Base-by-base conservation (phyloP, 2,329 filamentous ascomycete species). In the Xylaria multiplex region DNA sequence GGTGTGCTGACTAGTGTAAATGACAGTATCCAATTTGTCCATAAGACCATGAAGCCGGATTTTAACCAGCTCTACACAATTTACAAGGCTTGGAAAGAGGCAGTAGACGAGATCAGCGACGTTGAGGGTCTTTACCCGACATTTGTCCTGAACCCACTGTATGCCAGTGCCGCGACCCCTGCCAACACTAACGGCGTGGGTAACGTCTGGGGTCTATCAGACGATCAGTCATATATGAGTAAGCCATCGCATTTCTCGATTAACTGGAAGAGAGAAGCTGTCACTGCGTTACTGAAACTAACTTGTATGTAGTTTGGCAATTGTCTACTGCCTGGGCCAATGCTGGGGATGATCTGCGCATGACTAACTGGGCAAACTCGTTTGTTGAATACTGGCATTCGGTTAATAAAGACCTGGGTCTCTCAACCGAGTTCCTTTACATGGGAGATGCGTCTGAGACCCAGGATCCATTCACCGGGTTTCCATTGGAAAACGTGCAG, bases 101-200 rank as follows among this genome's bases (percentile, higher is more conserved):
- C 78, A 0, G 70, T 81, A 0, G 71, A 77, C 0, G 61, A 77
- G 3, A 71, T 80, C 14, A 55, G 69, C 7, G 79, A 81, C 42
- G 75, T 81, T 1, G 61, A 77, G 40, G 79, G 79, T 6, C 72
- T 81, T 2, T 74, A 74, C 19, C 78, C 79, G 0, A 81, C 79
- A 0, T 78, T 80, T 42, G 76, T 81, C 0, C 61, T 76, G 24
- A 80, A 81, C 57, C 54, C 72, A 0, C 56, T 73, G 3, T 70
- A 77, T 1, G 62, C 72, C 11, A 71, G 72, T 24, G 74, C 77
- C 1, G 64, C 69, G 1, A 71, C 71, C 0, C 74, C 79, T 0
- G 78, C 72, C 5, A 70, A 75, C 37, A 77, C 66, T 22, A 81
- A 81, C 35, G 76, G 77, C 0, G 61, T 81, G 45, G 80, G 80